These are phyloP conservation scores for Macrophomina pseudophaseolina DNA, from an alignment of 2,329 filamentous ascomycete genomes.

Conservation along the genomic window DNA sequence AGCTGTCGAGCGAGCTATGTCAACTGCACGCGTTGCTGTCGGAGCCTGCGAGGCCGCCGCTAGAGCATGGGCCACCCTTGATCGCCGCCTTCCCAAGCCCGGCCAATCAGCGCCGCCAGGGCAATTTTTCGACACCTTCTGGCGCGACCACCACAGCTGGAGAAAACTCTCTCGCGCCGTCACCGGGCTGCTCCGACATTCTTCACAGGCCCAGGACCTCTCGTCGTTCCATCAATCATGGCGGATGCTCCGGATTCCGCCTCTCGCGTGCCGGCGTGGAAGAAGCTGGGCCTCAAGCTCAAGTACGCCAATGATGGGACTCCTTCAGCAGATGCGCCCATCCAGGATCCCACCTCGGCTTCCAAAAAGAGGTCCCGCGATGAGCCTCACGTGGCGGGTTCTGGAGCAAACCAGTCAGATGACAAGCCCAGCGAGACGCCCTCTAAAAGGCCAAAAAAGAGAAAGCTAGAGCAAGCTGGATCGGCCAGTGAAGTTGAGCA, in stretches of 20 bases:
- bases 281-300: slow-evolving; percentile 64
- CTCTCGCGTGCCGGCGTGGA: slow-evolving; percentile 60
- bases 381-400: background rate
- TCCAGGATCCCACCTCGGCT: slow-evolving; percentile 1
- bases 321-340: background rate
- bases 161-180: background rate
- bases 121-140: slow-evolving; percentile 22
- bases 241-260: slow-evolving; percentile 7
- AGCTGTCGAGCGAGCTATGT: slow-evolving; percentile 26
- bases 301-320: slow-evolving; percentile 49
- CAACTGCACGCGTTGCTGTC: slow-evolving; percentile 27
- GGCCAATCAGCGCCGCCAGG: slow-evolving; percentile 21
- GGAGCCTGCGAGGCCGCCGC: slow-evolving; percentile 22
- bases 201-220: background rate
- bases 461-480: slow-evolving; percentile 12
- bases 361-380: slow-evolving; percentile 16
- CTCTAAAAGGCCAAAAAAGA: slow-evolving; percentile 23
- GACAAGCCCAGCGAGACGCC: background rate
- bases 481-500: background rate
- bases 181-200: background rate
- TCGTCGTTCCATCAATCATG: background rate
- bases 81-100: slow-evolving; percentile 1
- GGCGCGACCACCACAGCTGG: background rate
- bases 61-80: slow-evolving; percentile 6
- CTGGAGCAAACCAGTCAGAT: background rate